These are phyloP conservation scores for Flaveria brownii DNA, from an alignment of 129 eudicot species.

Conservation along the genomic window DNA sequence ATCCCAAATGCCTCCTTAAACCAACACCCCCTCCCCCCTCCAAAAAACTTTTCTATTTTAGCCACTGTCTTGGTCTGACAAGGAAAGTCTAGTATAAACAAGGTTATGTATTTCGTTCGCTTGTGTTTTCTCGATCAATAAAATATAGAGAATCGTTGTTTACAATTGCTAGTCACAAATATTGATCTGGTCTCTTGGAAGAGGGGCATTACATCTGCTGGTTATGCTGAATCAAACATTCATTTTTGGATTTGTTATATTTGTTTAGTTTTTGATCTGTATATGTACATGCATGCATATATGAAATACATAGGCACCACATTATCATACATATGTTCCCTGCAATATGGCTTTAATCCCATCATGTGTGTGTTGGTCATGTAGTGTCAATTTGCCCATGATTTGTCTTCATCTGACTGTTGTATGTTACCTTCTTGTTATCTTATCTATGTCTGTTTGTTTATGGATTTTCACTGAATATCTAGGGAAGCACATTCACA, in stretches of 20 bases:
- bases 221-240: too few relatives aligned
- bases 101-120: too few relatives aligned
- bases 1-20: too few relatives aligned
- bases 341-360: background rate
- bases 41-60: too few relatives aligned
- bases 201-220: too few relatives aligned
- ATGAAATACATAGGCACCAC: background rate
- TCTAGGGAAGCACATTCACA: conserved; percentile 23
- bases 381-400: background rate
- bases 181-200: too few relatives aligned
- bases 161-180: too few relatives aligned
- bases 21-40: too few relatives aligned
- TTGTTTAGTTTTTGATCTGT: conserved; percentile 8
- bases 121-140: too few relatives aligned
- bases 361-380: background rate
- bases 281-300: background rate
- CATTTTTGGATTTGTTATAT: background rate
- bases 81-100: too few relatives aligned
- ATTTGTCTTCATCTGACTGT: conserved; percentile 11
- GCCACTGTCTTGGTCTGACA: too few relatives aligned
- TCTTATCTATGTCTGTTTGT: conserved; percentile 13
- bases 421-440: background rate
- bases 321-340: background rate
- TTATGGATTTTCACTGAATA: conserved; percentile 7
- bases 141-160: too few relatives aligned